Evolutionary conservation across 345 rosid species (phyloP).

Genomic region (Camelina laxa): DNA sequence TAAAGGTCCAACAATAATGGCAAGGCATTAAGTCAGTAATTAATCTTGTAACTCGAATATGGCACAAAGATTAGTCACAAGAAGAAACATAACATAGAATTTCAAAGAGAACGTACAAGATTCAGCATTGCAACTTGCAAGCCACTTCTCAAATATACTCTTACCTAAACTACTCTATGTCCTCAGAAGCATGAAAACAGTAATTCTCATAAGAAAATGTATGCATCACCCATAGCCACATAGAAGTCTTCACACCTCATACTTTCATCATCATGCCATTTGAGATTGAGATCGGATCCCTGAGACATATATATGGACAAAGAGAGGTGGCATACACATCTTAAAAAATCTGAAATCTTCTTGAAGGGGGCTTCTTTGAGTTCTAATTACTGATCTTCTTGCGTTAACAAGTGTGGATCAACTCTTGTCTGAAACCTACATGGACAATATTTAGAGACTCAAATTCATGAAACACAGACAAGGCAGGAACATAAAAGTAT

Average conservation of each 20-base stretch:
- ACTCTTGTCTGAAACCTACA: background rate
- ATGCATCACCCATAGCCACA: constrained; percentile 96
- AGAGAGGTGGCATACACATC: constrained; percentile 13
- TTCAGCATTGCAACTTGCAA: constrained; percentile 64
- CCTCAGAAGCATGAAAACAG: background rate
- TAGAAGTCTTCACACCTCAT: constrained; percentile 95
- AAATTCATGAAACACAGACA: background rate
- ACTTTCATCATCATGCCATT: constrained; percentile 51
- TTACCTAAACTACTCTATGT: constrained; percentile 50
- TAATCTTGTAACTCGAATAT: background rate
- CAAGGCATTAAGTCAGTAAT: background rate
- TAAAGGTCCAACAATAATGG: background rate
- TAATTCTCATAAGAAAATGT: constrained; percentile 37
- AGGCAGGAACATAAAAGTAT: background rate
- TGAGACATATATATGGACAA: constrained; percentile 31
- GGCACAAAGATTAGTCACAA: background rate
- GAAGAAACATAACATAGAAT: constrained; percentile 53
- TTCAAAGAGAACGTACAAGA: constrained; percentile 65
- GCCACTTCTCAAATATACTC: too few species aligned
- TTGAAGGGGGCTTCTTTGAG: background rate
- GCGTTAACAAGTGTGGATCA: background rate
- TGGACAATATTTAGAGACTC: background rate
- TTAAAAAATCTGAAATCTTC: background rate
- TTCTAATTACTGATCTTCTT: background rate
- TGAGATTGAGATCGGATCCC: background rate